Percentiles rank a stretch among this genome's conserved stretches.
phyloP scores from a whole-genome alignment of 2,329 filamentous ascomycete species.

The Xylariaceae sp. region DNA sequence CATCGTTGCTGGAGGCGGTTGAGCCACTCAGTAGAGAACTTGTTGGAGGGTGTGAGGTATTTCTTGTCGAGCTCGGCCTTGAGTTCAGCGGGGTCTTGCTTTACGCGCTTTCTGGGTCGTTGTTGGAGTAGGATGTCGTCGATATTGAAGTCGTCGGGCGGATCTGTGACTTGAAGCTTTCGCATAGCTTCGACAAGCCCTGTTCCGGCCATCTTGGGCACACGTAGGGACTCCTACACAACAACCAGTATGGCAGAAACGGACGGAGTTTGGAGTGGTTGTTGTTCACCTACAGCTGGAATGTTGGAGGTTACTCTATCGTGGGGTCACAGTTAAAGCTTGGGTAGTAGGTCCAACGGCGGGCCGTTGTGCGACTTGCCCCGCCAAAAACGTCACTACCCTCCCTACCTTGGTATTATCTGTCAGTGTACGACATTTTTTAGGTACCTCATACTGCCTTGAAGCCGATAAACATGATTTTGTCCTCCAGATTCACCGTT shows the following conservation, averaged over 20 bases:
- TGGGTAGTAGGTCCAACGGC: too few relatives aligned
- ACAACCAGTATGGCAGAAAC: too few relatives aligned
- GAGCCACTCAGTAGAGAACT: slow-evolving; percentile 82
- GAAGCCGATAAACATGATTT: background rate
- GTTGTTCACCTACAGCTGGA: too few relatives aligned
- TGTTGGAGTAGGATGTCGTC: slow-evolving; percentile 55
- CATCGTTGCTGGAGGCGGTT: slow-evolving; percentile 85
- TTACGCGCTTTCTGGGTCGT: slow-evolving; percentile 39
- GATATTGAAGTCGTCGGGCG: slow-evolving; percentile 38
- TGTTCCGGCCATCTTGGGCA: slow-evolving; percentile 26
- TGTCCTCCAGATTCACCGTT: too few relatives aligned
- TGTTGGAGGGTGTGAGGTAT: slow-evolving; percentile 73
- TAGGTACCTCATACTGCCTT: background rate
- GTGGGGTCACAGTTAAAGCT: too few relatives aligned
- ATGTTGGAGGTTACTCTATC: too few relatives aligned
- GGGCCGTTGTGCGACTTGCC: too few relatives aligned
- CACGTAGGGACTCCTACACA: too few relatives aligned
- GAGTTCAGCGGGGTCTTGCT: slow-evolving; percentile 56
- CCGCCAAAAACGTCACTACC: slow-evolving; percentile 19
- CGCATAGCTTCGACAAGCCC: slow-evolving; percentile 47
- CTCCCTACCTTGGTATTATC: too few relatives aligned
- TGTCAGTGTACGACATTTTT: background rate
- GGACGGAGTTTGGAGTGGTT: too few relatives aligned
- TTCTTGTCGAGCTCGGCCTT: slow-evolving; percentile 69
- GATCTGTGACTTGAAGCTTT: slow-evolving; percentile 43